phyloP scores from a whole-genome alignment of 2,329 filamentous ascomycete species.

The Dryadomyces sulphureus region DNA sequence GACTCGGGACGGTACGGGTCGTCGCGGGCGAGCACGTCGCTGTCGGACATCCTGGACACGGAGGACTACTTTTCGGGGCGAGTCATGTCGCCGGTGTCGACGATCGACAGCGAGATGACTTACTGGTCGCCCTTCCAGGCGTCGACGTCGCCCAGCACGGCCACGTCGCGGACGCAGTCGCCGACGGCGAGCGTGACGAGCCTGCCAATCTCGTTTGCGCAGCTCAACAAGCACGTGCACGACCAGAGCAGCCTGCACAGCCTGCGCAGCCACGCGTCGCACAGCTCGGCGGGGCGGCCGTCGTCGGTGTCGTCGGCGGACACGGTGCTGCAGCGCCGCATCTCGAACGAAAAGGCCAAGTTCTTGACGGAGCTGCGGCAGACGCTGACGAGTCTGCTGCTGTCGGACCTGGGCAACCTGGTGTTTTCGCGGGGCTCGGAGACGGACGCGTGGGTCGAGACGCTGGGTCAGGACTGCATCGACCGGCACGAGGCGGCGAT shows the following conservation, averaged over 20 bases:
- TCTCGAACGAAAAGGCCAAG: slow-evolving; percentile 55
- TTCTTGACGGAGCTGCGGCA: slow-evolving; percentile 69
- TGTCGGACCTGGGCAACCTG: slow-evolving; percentile 79
- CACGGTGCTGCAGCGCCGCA: slow-evolving; percentile 46
- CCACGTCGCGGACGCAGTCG: slow-evolving; percentile 43
- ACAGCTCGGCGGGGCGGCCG: slow-evolving; percentile 23
- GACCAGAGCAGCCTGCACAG: slow-evolving; percentile 8
- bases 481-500: slow-evolving; percentile 44
- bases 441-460: slow-evolving; percentile 76
- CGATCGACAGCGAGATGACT: slow-evolving; percentile 61
- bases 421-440: slow-evolving; percentile 84
- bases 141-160: slow-evolving; percentile 46
- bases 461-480: slow-evolving; percentile 50
- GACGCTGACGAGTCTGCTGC: slow-evolving; percentile 64
- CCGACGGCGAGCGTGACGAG: slow-evolving; percentile 48
- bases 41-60: slow-evolving; percentile 53
- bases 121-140: slow-evolving; percentile 84
- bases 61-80: slow-evolving; percentile 55
- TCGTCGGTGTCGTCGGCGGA: slow-evolving; percentile 55
- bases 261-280: slow-evolving; percentile 21
- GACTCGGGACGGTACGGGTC: slow-evolving; percentile 50
- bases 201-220: slow-evolving; percentile 34
- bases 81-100: slow-evolving; percentile 49
- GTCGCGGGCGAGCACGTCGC: slow-evolving; percentile 38
- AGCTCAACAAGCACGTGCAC: slow-evolving; percentile 22